Percentiles rank a stretch among this genome's conserved stretches.
Evolutionary conservation across 2,329 filamentous ascomycete species (phyloP).

Genomic region (Alternaria consortialis): DNA sequence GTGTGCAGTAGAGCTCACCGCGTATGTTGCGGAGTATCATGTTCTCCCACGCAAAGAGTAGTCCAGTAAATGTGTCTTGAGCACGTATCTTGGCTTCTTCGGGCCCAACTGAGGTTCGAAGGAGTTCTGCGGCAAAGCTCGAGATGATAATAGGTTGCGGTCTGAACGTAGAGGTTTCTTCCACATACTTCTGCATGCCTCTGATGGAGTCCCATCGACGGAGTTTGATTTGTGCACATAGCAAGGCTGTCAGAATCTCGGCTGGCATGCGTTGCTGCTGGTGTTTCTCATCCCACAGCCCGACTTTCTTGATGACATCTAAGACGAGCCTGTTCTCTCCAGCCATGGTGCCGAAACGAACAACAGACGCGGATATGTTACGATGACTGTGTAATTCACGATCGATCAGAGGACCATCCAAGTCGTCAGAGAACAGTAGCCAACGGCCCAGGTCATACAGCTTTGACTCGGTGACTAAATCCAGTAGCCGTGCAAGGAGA

Average conservation of each 20-base stretch:
- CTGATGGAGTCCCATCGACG: constrained; percentile 53
- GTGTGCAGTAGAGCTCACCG: constrained; percentile 42
- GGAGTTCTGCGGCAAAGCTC: constrained; percentile 40
- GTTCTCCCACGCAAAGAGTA: constrained; percentile 46
- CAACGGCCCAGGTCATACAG: constrained; percentile 62
- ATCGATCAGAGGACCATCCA: constrained; percentile 64
- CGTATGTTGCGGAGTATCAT: constrained; percentile 34
- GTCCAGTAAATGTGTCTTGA: constrained; percentile 33
- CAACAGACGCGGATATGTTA: constrained; percentile 61
- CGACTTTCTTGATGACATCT: constrained; percentile 38
- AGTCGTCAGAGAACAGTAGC: constrained; percentile 61
- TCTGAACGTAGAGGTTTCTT: constrained; percentile 34
- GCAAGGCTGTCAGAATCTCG: constrained; percentile 51
- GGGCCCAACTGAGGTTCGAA: constrained; percentile 31
- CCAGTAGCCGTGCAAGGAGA: constrained; percentile 61
- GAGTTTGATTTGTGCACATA: constrained; percentile 55
- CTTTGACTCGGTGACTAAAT: constrained; percentile 58
- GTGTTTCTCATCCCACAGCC: constrained; percentile 26
- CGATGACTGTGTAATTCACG: constrained; percentile 56
- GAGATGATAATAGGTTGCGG: constrained; percentile 42
- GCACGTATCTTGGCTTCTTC: constrained; percentile 25
- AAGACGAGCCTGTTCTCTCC: constrained; percentile 54
- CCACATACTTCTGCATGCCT: constrained; percentile 48
- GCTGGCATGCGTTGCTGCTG: constrained; percentile 41
- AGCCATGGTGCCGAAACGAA: constrained; percentile 63